Conservation (phyloP, 202 grass and related monocot genomes). For the Zizania palustris region DNA sequence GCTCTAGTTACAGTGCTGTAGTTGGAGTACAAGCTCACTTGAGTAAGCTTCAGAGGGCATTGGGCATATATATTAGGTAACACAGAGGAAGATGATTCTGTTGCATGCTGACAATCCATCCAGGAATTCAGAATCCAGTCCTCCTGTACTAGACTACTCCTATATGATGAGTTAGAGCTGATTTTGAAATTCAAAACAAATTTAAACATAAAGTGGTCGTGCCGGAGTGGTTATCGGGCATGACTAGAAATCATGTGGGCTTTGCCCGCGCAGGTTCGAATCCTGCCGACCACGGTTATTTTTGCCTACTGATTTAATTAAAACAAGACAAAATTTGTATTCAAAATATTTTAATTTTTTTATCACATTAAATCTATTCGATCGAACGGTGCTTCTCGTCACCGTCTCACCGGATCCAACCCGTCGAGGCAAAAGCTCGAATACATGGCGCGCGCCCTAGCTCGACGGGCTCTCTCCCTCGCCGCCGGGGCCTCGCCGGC, state of each 20-base stretch:
- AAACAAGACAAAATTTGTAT: no score
- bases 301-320: no score
- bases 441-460: slow-evolving; percentile 46
- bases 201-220: slow-evolving; percentile 47
- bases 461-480: slow-evolving; percentile 34
- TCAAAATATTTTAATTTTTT: no score
- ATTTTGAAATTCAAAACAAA: no score
- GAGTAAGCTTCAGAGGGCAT: slow-evolving; percentile 51
- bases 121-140: slow-evolving; percentile 56
- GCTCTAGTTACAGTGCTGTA: slow-evolving; percentile 52
- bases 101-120: slow-evolving; percentile 56
- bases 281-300: slow-evolving; percentile 68
- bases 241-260: slow-evolving; percentile 96
- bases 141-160: slow-evolving; percentile 29
- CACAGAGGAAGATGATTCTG: slow-evolving; percentile 71
- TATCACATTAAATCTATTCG: no score
- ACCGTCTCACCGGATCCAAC: no score
- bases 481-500: slow-evolving; percentile 13
- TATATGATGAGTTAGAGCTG: no score
- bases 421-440: slow-evolving; percentile 38
- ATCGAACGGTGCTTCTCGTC: no score
- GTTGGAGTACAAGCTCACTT: slow-evolving; percentile 82
- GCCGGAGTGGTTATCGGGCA: slow-evolving; percentile 88
- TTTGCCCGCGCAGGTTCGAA: slow-evolving; percentile 73
- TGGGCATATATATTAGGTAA: slow-evolving; percentile 88